Base-by-base conservation (phyloP, 2,329 filamentous ascomycete species). In the Aspergillus novoparasiticus region DNA sequence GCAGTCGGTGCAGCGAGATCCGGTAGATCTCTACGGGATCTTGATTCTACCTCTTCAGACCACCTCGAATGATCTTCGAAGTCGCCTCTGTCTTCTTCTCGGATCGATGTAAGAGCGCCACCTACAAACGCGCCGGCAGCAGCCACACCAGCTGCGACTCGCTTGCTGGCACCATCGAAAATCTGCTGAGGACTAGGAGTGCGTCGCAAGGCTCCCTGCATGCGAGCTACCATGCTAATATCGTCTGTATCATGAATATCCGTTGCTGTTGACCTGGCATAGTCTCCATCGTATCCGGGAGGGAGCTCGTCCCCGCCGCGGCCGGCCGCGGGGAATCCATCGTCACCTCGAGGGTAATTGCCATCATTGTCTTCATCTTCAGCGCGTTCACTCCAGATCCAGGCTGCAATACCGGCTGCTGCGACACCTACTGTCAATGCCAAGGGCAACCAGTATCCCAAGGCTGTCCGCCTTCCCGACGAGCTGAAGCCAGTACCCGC, bases 351-450 rank as follows among this genome's bases (percentile, higher is more conserved):
- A 71, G 82, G 80, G 60, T 82, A 81, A 59, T 88, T 86, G 66
- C 85, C 83, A 66, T 88, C 86, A 32, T 93, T 89, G 57, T 88
- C 89, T 59, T 92, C 89, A 63, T 89, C 86, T 68, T 91, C 89
- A 73, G 85, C 87, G 72, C 92, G 90, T 80, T 96, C 93, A 77
- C 91, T 96, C 93, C 93, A 97, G 64, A 94, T 88, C 94, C 94
- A 98, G 62, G 93, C 93, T 58, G 90, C 94, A 55, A 96, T 81
- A 39, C 94, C 93, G 60, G 91, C 89, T 26, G 94, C 93, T 64
- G 94, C 94, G 70, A 96, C 88, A 54, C 93, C 94, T 63, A 96
- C 88, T 57, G 94, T 97, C 68, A 97, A 80, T 68, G 89, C 90
- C 61, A 98, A 85, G 66, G 94, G 94, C 64, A 97, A 87, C 92